phyloP scores from a whole-genome alignment of 352 stramenopile species.

The Phytophthora palmivora region DNA sequence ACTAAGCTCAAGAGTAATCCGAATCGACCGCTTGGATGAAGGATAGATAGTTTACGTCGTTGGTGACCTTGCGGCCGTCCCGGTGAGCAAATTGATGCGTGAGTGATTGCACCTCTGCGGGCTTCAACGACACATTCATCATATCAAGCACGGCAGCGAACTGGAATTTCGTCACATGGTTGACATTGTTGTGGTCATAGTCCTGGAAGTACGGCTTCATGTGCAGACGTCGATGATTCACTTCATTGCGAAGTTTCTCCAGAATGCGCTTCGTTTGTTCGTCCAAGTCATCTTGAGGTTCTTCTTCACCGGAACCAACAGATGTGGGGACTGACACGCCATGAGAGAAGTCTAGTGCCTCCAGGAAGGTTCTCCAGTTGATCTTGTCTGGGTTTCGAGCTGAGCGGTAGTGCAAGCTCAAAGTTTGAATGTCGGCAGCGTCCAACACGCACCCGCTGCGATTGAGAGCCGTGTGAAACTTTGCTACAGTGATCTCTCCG shows the following conservation, averaged over 20 bases:
- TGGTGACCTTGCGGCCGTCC: constrained; percentile 57
- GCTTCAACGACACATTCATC: constrained; percentile 71
- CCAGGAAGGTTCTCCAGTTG: constrained; percentile 79
- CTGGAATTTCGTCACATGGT: constrained; percentile 82
- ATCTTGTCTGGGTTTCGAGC: constrained; percentile 74
- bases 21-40: constrained; percentile 83
- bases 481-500: constrained; percentile 82
- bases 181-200: constrained; percentile 83
- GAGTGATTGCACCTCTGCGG: constrained; percentile 57
- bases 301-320: background rate
- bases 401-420: constrained; percentile 73
- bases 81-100: constrained; percentile 60
- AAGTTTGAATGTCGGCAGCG: constrained; percentile 64
- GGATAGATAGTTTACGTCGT: constrained; percentile 80
- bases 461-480: constrained; percentile 88
- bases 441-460: constrained; percentile 77
- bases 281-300: constrained; percentile 9
- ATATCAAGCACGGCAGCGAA: constrained; percentile 86
- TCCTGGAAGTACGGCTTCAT: constrained; percentile 92
- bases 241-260: constrained; percentile 54
- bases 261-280: constrained; percentile 50
- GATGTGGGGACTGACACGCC: constrained; percentile 11
- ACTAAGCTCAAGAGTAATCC: constrained; percentile 50
- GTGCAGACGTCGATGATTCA: constrained; percentile 72
- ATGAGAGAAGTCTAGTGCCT: constrained; percentile 58